Conservation (phyloP, 2,329 filamentous ascomycete genomes). For the Nectriaceae sp. region DNA sequence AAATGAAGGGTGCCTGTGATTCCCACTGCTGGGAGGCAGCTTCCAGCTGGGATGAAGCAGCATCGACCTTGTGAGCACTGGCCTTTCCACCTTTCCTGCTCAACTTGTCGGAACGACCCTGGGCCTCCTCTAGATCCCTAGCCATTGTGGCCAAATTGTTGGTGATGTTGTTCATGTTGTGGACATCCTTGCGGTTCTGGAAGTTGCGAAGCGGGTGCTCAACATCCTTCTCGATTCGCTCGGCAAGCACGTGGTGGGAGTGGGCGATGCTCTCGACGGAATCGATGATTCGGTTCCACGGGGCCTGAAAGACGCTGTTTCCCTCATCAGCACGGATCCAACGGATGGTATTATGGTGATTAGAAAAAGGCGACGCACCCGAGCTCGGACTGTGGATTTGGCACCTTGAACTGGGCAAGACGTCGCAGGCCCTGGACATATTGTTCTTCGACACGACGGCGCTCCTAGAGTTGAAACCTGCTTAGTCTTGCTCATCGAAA, state of each 20-base stretch:
- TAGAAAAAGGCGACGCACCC: constrained; percentile 62
- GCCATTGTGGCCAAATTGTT: constrained; percentile 79
- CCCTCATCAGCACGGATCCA: constrained; percentile 16
- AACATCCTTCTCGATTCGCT: constrained; percentile 84
- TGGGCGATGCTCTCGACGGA: constrained; percentile 79
- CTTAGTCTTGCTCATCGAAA: background rate
- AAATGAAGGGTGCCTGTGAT: constrained; percentile 90
- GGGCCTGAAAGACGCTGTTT: constrained; percentile 79
- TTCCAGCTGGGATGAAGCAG: constrained; percentile 72
- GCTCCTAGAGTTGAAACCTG: constrained; percentile 65
- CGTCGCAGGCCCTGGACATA: constrained; percentile 84
- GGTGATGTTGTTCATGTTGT: constrained; percentile 78
- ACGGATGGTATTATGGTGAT: background rate
- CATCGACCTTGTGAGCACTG: constrained; percentile 75
- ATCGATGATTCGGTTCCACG: constrained; percentile 86
- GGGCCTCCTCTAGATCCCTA: constrained; percentile 80
- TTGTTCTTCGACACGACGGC: constrained; percentile 85
- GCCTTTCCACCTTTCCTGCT: constrained; percentile 76
- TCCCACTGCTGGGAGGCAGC: constrained; percentile 86
- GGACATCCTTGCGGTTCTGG: constrained; percentile 72
- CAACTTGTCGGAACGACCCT: constrained; percentile 84
- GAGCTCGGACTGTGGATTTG: constrained; percentile 77
- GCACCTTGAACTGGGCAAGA: constrained; percentile 72
- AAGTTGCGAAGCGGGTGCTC: constrained; percentile 82
- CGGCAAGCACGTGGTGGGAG: constrained; percentile 79